Conservation (phyloP, 139 green algal genomes). For the Chlorella sp. region DNA sequence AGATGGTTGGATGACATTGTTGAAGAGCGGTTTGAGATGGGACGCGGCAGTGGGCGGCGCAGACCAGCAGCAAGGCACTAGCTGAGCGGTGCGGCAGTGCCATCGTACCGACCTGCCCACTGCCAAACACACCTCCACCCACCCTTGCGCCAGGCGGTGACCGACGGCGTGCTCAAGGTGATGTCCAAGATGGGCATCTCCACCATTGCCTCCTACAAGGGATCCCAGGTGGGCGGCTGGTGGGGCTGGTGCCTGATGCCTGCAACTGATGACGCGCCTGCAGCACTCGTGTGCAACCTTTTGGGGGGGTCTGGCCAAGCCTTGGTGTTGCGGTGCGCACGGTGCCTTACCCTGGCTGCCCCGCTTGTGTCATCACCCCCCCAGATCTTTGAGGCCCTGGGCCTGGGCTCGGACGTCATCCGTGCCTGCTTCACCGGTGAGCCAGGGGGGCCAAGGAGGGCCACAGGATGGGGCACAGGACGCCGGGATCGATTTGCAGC, state of each 20-base stretch:
- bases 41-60: not conserved
- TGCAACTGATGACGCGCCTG: too few species aligned
- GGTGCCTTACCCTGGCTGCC: not conserved
- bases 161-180: conserved; percentile 72
- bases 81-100: not conserved
- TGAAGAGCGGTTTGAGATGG: not conserved
- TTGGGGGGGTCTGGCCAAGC: too few species aligned
- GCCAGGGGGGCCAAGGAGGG: too few species aligned
- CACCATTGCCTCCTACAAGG: conserved; percentile 96
- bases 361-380: not conserved
- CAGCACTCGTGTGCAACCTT: too few species aligned
- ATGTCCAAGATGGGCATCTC: conserved; percentile 98
- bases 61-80: too few species aligned
- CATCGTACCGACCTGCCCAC: not conserved
- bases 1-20: not conserved
- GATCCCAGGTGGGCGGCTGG: conserved; percentile 71
- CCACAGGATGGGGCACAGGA: too few species aligned
- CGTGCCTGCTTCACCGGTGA: conserved; percentile 79
- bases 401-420: conserved; percentile 84
- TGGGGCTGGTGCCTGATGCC: not conserved
- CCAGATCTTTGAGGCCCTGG: conserved; percentile 94
- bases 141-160: conserved; percentile 44
- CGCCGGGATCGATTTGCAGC: too few species aligned
- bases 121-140: not conserved
- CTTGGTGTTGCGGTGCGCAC: not conserved